Base-by-base conservation (phyloP, 78 protist species). In the Creolimax fragrantissima region DNA sequence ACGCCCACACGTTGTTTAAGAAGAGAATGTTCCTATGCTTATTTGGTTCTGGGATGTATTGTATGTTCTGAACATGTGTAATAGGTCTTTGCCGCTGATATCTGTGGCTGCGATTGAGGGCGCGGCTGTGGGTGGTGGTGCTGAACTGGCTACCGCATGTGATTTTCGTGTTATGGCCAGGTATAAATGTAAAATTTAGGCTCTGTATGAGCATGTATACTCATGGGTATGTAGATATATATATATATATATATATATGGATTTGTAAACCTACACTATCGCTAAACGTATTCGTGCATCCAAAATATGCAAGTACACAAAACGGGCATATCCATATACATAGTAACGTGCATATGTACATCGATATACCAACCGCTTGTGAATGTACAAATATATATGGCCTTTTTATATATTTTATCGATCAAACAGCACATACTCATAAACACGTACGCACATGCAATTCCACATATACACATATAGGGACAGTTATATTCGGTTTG, bases 101-200 rank as follows among this genome's bases (percentile, higher is more conserved):
- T 83, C 86, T 83, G 86, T 83, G 86, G 86, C 86, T 17, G 86
- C 86, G 44, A 83, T 83, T 24, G 86, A 83, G 7, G 86, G 86
- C 41, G 86, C 86, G 7, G 86, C 86, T 5, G 86, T 83, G 6
- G 86, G 86, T 11, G 86, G 86, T 6, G 86, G 86, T 6, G 86
- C 86, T 35, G 86, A 83, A 11, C 35, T 83, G 7, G 35, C 86
- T 6, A 83, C 86, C 6, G 7, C 86, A 0, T 83, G 86, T 24
- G 86, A 83, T 41, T 83, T 83, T 41, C 86, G 86, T 6, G 86
- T 83, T 36, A 24, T 83, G 7, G 86, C 86, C 7, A 17, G 17
- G 39, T 32, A n/a, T n/a, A n/a, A n/a, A n/a, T n/a, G n/a, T n/a
- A n/a, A n/a, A n/a, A n/a, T n/a, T n/a, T n/a, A n/a, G n/a, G n/a